A percentile compares a stretch with the other conserved stretches of the same genome.
Evolutionary conservation across 176 grass and related monocot species (phyloP).

Genomic region (Rhynchospora pubera): DNA sequence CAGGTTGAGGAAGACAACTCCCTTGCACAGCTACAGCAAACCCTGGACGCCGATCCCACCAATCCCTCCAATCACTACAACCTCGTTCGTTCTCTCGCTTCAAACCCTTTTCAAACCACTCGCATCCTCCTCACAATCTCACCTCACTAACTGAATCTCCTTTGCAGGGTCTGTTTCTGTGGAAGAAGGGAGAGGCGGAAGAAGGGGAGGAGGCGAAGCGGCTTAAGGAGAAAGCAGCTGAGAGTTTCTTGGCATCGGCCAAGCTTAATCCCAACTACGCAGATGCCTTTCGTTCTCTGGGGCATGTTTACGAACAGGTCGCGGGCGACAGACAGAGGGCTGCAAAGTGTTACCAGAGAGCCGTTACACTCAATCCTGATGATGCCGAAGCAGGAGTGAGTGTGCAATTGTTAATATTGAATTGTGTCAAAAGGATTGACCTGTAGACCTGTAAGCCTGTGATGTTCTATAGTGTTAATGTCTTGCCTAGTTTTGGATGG

Average conservation of each 20-base stretch:
- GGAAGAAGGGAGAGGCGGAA: slow-evolving; percentile 39
- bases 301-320: slow-evolving; percentile 48
- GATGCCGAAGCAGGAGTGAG: slow-evolving; percentile 70
- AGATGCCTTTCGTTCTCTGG: slow-evolving; percentile 58
- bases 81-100: slow-evolving; percentile 25
- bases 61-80: slow-evolving; percentile 49
- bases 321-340: slow-evolving; percentile 45
- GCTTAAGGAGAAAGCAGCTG: slow-evolving; percentile 42
- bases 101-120: background rate
- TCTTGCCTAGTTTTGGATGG: background rate
- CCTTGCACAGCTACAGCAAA: slow-evolving; percentile 39
- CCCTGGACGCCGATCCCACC: slow-evolving; percentile 45
- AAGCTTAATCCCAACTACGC: slow-evolving; percentile 82
- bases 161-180: slow-evolving; percentile 56
- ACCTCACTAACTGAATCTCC: background rate
- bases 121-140: background rate
- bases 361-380: slow-evolving; percentile 49
- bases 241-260: slow-evolving; percentile 69
- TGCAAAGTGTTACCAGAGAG: slow-evolving; percentile 72
- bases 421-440: background rate
- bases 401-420: background rate
- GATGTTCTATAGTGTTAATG: background rate
- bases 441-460: background rate
- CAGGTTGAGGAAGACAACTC: slow-evolving; percentile 37
- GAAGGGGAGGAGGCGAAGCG: slow-evolving; percentile 31